Evolutionary conservation across 768 basidiomycete species (phyloP).

Genomic region (Cystobasidium ongulense): DNA sequence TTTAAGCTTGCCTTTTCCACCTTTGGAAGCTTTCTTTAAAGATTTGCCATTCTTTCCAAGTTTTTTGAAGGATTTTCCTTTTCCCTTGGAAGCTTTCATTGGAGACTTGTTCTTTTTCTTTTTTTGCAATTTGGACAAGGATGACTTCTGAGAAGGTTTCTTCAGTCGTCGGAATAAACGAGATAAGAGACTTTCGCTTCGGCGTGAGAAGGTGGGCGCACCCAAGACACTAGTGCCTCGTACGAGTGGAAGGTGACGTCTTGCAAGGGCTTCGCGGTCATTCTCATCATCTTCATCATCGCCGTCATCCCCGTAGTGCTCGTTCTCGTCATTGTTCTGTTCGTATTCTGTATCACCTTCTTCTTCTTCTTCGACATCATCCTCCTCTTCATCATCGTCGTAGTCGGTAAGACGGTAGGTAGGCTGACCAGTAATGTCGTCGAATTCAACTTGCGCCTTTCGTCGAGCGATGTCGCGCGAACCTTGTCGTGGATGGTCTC

Average conservation of each 20-base stretch:
- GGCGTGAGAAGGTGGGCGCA: conserved; percentile 70
- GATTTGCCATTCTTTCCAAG: not conserved
- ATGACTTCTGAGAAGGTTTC: no score
- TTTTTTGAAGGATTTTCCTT: conserved; percentile 22
- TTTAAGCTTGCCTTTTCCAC: not conserved
- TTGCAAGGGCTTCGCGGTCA: conserved; percentile 49
- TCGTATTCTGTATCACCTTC: not conserved
- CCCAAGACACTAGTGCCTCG: conserved; percentile 79
- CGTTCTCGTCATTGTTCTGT: conserved; percentile 48
- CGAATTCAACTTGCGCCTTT: not conserved
- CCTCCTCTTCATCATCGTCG: conserved; percentile 47
- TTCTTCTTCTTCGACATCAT: conserved; percentile 40
- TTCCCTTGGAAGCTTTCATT: not conserved
- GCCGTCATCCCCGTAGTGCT: conserved; percentile 42
- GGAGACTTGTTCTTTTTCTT: not conserved
- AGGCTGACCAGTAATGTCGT: not conserved
- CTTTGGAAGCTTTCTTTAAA: not conserved
- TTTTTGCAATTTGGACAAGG: no score
- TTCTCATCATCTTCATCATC: conserved; percentile 49
- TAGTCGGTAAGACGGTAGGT: conserved; percentile 31
- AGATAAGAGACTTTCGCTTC: not conserved
- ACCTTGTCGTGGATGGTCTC: not conserved
- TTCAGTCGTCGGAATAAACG: conserved; percentile 1
- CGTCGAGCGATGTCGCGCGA: not conserved
- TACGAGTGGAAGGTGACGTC: conserved; percentile 72